Evolutionary conservation across 2,329 filamentous ascomycete species (phyloP), one percentile per base, ranked within the genome.

Genomic region (Didymella lethalis): DNA sequence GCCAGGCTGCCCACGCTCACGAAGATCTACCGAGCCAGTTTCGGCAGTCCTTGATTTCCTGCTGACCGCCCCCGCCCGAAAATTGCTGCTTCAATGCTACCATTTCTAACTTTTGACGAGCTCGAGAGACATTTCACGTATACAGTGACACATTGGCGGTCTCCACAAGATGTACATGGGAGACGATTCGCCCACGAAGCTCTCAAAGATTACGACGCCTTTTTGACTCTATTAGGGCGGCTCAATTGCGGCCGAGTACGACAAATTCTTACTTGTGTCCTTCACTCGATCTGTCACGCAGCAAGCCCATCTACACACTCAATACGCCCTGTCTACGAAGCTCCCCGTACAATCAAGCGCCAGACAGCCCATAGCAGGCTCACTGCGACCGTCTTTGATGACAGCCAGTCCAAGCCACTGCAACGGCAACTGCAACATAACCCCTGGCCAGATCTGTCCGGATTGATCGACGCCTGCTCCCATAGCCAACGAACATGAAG

Each of bases 1-100:
- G n/a, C n/a, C 43, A 48, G 28, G 36, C 41, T 44, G 20, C 16
- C 32, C 16, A 36, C 29, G 36, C 26, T 48, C 26, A 48, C 29
- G 29, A 41, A 20, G 48, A 52, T 52, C 36, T 48, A 48, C 54
- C 43, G 43, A 52, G 29, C 44, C 48, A 52, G 7, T 23, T 25
- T 41, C 48, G 54, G 48, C 48, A 29, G 29, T 52, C 43, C 16
- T 23, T 34, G 14, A n/a, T 18, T 25, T 14, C 18, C 29, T 40
- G 34, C 25, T 57, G 40, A n/a, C 11, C 34, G 41, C 25, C 28
- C 18, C 18, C 34, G 14, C 41, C 38, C 16, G 25, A 31, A 10
- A n/a, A 18, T 12, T 26, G 23, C 43, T 25, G 18, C 31, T n/a
- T 18, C 25, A 23, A 25, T 11, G 11, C n/a, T n/a, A 4, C 38